These are phyloP conservation scores for Solidago caesia DNA, from an alignment of 129 eudicot species.

Conservation along the genomic window DNA sequence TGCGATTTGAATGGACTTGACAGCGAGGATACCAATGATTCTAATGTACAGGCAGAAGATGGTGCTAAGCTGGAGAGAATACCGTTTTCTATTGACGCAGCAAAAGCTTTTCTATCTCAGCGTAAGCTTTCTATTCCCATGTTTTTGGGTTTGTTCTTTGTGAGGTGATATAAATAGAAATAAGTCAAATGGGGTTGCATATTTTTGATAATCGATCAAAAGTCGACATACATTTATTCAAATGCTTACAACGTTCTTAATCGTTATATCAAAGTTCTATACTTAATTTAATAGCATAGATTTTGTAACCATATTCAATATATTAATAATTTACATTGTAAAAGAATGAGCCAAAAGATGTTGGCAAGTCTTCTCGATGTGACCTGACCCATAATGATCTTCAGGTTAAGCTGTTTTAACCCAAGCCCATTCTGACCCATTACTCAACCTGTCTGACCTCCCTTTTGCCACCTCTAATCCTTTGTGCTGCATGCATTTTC, in stretches of 20 bases:
- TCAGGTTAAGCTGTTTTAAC: too few species aligned
- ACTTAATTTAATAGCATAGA: too few species aligned
- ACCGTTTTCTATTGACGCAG: constrained; percentile 41
- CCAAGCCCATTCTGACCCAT: too few species aligned
- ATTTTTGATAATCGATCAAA: not conserved
- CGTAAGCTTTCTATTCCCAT: constrained; percentile 43
- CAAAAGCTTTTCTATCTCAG: constrained; percentile 63
- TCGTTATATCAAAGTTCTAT: too few species aligned
- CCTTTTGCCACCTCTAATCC: not conserved
- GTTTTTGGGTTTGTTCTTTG: not conserved
- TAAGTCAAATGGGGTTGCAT: not conserved
- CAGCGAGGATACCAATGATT: constrained; percentile 3
- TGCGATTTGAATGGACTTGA: constrained; percentile 27
- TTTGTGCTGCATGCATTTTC: not conserved
- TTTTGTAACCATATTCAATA: too few species aligned
- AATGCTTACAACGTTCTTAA: too few species aligned
- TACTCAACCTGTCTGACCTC: too few species aligned
- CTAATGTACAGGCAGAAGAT: constrained; percentile 22
- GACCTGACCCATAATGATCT: too few species aligned
- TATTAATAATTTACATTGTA: too few species aligned
- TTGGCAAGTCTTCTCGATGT: too few species aligned
- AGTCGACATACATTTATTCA: too few species aligned
- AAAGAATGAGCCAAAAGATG: too few species aligned
- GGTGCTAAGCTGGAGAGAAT: constrained; percentile 11
- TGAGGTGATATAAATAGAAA: not conserved